Evolutionary conservation across 768 basidiomycete genomes (phyloP).

Genomic region (Calocybe indica): DNA sequence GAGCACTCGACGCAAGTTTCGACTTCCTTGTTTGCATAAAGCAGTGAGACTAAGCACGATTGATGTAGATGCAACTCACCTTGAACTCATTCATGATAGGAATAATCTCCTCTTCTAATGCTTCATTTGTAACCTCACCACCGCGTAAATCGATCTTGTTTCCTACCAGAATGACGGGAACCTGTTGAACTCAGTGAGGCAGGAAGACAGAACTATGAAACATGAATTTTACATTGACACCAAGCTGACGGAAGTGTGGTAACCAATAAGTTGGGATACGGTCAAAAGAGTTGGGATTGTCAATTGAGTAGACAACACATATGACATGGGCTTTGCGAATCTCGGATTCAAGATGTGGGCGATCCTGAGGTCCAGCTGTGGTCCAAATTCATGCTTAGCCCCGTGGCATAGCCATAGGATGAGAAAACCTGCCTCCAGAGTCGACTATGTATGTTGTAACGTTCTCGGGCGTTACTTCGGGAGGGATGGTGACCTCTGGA

Average conservation of each 20-base stretch:
- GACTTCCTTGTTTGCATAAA: conserved; percentile 64
- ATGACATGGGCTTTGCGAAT: conserved; percentile 98
- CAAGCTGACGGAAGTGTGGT: conserved; percentile 89
- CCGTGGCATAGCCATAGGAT: background rate
- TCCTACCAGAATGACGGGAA: conserved; percentile 94
- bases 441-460: conserved; percentile 98
- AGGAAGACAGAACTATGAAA: background rate
- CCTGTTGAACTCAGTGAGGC: conserved; percentile 33
- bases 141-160: conserved; percentile 98
- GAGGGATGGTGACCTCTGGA: conserved; percentile 96
- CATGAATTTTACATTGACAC: conserved; percentile 73
- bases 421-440: conserved; percentile 73
- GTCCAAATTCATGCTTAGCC: conserved; percentile 7
- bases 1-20: conserved; percentile 98
- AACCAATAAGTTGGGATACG: conserved; percentile 98
- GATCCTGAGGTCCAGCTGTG: conserved; percentile 80
- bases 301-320: conserved; percentile 94
- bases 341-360: conserved; percentile 86
- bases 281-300: conserved; percentile 94
- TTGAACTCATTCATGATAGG: conserved; percentile 99
- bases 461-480: conserved; percentile 95
- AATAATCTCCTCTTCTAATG: conserved; percentile 88
- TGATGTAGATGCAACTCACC: conserved; percentile 32
- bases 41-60: conserved; percentile 7
- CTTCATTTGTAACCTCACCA: conserved; percentile 90